Evolutionary conservation across 2,329 filamentous ascomycete species (phyloP).

Genomic region (Seiridium unicorne): DNA sequence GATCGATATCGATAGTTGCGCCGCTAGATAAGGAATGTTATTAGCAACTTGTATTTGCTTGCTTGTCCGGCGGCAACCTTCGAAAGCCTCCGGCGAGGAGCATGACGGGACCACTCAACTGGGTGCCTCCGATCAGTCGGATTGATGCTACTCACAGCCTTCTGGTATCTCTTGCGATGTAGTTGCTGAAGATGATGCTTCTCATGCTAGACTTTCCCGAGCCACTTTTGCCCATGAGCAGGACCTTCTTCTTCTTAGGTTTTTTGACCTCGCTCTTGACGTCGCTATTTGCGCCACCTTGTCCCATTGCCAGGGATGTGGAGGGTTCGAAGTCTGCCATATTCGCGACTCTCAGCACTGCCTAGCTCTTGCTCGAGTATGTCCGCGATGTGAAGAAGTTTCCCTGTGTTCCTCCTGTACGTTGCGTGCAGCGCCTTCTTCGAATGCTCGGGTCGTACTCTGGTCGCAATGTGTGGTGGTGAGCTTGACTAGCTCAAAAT

Average conservation of each 20-base stretch:
- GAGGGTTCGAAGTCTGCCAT: slow-evolving; percentile 28
- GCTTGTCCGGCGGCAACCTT: neutral
- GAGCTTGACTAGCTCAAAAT: neutral
- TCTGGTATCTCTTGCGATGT: slow-evolving; percentile 93
- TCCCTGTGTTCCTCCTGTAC: no score
- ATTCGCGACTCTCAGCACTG: neutral
- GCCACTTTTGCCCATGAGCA: slow-evolving; percentile 92
- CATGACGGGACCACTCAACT: neutral
- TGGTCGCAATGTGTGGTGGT: neutral
- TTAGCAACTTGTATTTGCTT: neutral
- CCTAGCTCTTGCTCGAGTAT: no score
- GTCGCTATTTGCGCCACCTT: slow-evolving; percentile 24
- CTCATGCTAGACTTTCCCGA: slow-evolving; percentile 98
- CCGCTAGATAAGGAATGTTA: slow-evolving; percentile 46
- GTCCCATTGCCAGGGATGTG: slow-evolving; percentile 17
- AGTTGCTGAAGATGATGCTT: slow-evolving; percentile 98
- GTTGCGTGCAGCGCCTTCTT: no score
- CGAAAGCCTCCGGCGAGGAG: neutral
- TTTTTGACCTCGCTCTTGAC: slow-evolving; percentile 57
- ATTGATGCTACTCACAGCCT: slow-evolving; percentile 56
- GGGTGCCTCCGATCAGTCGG: neutral
- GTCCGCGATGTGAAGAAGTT: no score
- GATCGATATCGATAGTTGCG: slow-evolving; percentile 96
- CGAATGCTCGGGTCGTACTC: neutral
- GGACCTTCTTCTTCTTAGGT: slow-evolving; percentile 82